Base-by-base conservation (phyloP, 768 basidiomycete species). In the Leccinum longicurvipes region DNA sequence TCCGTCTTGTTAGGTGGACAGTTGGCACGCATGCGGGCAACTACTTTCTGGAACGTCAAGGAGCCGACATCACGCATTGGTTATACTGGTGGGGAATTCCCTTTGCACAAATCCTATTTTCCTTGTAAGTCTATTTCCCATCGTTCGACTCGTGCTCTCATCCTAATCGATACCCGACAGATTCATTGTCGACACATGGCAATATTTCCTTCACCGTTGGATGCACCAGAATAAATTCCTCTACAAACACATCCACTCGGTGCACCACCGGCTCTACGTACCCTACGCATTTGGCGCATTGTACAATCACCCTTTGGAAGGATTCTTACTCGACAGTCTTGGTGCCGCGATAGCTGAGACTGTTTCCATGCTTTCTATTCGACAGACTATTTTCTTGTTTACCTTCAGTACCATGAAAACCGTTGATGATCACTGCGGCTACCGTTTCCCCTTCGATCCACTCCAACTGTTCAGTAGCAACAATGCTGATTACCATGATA, bases 301-400 rank as follows among this genome's bases (percentile, higher is more conserved):
- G 5, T 99, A 99, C 79, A 99, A 98, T 72, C 96, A 98, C 69
- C 95, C 95, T 0, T 63, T 98, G 32, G 97, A 99, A 68, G 97
- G 95, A 1, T 87, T 99, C 68, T 58, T 96, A 2, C 80, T 99
- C 60, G 97, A 99, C 71, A 82, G 86, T 2, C 70, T 89, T 27
- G 93, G 96, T 41, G 86, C 93, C 0, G 82, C 74, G 9, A 54
- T 98, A 19, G 91, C 95, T 0, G 90, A 98, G 68, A 64, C 74
- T 23, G 21, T 85, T 6, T 78, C 89, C 1, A 67, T 76, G 3
- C 84, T 98, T 79, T 83, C 81, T 27, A 79, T 85, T 2, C 86
- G 97, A 1, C 95, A 98, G 72, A 85, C 92, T 21, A 83, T 83
- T 57, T 62, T 98, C 48, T 78, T 98, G 51, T 99, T 98, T 70